Evolutionary conservation across 164 flowering plant species (phyloP).

Genomic region (Annona squamosa): DNA sequence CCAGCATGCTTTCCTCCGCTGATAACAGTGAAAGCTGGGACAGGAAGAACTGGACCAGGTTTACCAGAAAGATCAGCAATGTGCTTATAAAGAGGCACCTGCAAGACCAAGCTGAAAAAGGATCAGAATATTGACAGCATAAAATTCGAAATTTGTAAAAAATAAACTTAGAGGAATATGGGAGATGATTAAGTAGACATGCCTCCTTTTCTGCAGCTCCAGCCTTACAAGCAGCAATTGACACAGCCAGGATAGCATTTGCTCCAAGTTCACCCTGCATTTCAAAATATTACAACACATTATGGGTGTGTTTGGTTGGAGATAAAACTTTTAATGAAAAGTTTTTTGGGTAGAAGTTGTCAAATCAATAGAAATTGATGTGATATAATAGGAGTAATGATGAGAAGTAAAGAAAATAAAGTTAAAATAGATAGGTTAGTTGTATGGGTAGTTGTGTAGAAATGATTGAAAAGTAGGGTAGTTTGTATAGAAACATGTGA

Average conservation of each 20-base stretch:
- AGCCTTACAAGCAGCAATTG: slow-evolving; percentile 98
- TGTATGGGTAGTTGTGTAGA: too few relatives aligned
- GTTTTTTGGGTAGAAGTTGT: too few relatives aligned
- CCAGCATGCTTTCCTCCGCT: slow-evolving; percentile 95
- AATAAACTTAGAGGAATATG: not conserved
- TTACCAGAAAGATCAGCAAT: slow-evolving; percentile 81
- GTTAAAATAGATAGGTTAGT: too few relatives aligned
- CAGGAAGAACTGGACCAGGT: slow-evolving; percentile 59
- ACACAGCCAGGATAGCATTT: slow-evolving; percentile 79
- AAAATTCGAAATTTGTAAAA: not conserved
- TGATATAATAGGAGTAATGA: too few relatives aligned
- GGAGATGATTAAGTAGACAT: slow-evolving; percentile 13
- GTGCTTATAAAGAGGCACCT: slow-evolving; percentile 93
- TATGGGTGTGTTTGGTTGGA: too few relatives aligned
- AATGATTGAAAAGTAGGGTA: too few relatives aligned
- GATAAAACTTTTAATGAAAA: too few relatives aligned
- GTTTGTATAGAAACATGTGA: too few relatives aligned
- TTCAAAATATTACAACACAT: not conserved
- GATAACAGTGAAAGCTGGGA: slow-evolving; percentile 84
- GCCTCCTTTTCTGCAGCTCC: slow-evolving; percentile 99
- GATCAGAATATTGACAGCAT: not conserved
- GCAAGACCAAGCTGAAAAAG: slow-evolving; percentile 13
- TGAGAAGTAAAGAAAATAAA: too few relatives aligned
- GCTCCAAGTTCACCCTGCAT: slow-evolving; percentile 76
- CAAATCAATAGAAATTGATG: too few relatives aligned